phyloP scores from a whole-genome alignment of 1,284 basidiomycete species.

The Cutaneotrichosporon cutaneum region DNA sequence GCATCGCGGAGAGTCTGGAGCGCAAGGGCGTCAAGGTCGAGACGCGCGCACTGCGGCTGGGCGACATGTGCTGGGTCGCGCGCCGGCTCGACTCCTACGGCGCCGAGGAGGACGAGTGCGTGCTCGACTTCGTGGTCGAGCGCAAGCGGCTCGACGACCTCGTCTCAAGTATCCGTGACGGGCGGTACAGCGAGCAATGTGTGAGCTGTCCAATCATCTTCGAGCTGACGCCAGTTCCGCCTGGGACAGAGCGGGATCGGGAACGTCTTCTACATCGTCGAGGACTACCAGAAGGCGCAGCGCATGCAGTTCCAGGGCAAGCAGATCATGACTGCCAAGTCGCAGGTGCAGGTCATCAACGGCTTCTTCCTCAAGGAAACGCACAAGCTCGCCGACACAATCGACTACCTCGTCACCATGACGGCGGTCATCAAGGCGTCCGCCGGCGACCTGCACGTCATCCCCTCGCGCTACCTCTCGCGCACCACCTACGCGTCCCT shows the following conservation, averaged over 20 bases:
- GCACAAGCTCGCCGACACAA: constrained; percentile 55
- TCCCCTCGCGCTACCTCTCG: constrained; percentile 52
- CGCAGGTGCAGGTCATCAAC: constrained; percentile 59
- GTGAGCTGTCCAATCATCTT: constrained; percentile 42
- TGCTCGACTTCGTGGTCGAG: constrained; percentile 60
- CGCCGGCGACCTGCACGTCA: constrained; percentile 49
- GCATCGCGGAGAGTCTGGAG: constrained; percentile 44
- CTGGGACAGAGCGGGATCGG: constrained; percentile 56
- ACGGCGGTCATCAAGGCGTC: constrained; percentile 54
- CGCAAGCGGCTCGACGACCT: constrained; percentile 61
- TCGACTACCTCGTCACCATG: constrained; percentile 57
- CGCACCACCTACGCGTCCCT: constrained; percentile 40
- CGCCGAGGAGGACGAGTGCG: constrained; percentile 54
- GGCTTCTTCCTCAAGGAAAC: constrained; percentile 60
- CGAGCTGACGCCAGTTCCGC: constrained; percentile 52
- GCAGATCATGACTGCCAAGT: constrained; percentile 54
- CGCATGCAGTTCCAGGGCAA: constrained; percentile 42
- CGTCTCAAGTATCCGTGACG: constrained; percentile 57
- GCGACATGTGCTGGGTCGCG: constrained; percentile 62
- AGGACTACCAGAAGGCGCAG: constrained; percentile 55
- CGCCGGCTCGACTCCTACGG: constrained; percentile 44
- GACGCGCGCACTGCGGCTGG: constrained; percentile 56
- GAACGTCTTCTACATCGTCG: constrained; percentile 59
- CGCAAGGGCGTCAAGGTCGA: constrained; percentile 55
- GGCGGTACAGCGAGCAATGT: constrained; percentile 60